Conservation (phyloP, 352 stramenopile genomes). For the Pythium scleroteichum region DNA sequence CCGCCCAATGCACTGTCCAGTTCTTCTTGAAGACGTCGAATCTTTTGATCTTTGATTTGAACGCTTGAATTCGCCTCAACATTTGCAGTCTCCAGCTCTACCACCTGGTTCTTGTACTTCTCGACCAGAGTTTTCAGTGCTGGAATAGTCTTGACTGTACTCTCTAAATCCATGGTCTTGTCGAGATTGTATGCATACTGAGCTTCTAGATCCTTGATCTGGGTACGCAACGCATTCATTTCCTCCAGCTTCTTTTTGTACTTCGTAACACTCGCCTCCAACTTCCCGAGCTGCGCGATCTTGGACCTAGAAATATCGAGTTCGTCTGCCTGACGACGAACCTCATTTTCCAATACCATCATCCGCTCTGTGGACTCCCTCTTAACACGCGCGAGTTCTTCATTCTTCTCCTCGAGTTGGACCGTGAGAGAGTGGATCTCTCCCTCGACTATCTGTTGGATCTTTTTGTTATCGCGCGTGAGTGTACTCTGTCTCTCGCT, state of each 20-base stretch:
- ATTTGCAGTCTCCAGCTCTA: conserved; percentile 82
- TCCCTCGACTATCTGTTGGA: conserved; percentile 84
- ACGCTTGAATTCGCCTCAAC: conserved; percentile 76
- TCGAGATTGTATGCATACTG: conserved; percentile 83
- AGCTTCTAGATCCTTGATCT: conserved; percentile 77
- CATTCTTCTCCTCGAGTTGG: conserved; percentile 77
- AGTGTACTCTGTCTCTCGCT: conserved; percentile 73
- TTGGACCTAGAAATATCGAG: conserved; percentile 88
- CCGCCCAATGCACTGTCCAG: conserved; percentile 76
- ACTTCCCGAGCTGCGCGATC: conserved; percentile 72
- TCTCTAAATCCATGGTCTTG: conserved; percentile 84
- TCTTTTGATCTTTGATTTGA: conserved; percentile 83
- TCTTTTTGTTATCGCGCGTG: conserved; percentile 86
- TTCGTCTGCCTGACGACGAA: conserved; percentile 83
- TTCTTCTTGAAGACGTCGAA: conserved; percentile 81
- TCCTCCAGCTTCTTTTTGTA: conserved; percentile 89
- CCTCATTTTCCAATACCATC: conserved; percentile 83
- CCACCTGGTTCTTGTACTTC: conserved; percentile 89
- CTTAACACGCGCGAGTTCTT: conserved; percentile 72
- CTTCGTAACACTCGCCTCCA: conserved; percentile 79
- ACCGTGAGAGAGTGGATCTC: conserved; percentile 76
- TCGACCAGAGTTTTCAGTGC: conserved; percentile 77
- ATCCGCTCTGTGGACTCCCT: conserved; percentile 72
- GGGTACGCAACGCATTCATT: conserved; percentile 74
- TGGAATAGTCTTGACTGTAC: conserved; percentile 85